These are phyloP conservation scores for Trichoderma gamsii DNA, from an alignment of 495 filamentous ascomycete species.

Conservation along the genomic window DNA sequence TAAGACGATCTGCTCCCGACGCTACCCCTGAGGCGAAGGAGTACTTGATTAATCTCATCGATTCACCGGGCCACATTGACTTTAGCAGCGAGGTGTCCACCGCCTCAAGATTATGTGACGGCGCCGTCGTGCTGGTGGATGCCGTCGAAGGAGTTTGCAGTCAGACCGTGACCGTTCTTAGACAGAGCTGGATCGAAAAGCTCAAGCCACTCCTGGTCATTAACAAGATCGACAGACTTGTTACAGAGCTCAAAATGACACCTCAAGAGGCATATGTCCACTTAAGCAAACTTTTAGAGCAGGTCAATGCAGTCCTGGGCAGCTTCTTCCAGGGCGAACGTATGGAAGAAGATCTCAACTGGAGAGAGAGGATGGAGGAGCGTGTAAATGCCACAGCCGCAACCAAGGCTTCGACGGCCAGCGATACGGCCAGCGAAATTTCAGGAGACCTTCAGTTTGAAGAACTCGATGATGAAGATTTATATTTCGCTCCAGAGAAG, in stretches of 20 bases:
- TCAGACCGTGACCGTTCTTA: constrained; percentile 93
- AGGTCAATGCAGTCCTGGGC: constrained; percentile 95
- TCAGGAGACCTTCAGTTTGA: constrained; percentile 62
- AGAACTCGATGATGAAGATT: constrained; percentile 91
- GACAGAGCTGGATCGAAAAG: constrained; percentile 94
- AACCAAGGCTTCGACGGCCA: constrained; percentile 41
- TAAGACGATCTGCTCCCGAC: constrained; percentile 60
- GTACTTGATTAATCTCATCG: constrained; percentile 95
- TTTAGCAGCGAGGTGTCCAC: constrained; percentile 98
- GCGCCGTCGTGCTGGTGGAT: constrained; percentile 92
- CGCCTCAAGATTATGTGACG: constrained; percentile 89
- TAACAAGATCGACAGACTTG: constrained; percentile 94
- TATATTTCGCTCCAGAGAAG: constrained; percentile 97
- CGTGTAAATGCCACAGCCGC: constrained; percentile 55
- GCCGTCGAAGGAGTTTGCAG: constrained; percentile 97
- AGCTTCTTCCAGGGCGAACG: constrained; percentile 97
- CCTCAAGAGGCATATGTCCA: constrained; percentile 84
- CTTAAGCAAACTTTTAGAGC: constrained; percentile 82
- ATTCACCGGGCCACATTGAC: constrained; percentile 96
- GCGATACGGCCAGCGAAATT: constrained; percentile 39
- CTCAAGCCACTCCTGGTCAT: constrained; percentile 91
- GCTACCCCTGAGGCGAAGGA: constrained; percentile 67
- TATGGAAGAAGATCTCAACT: constrained; percentile 97
- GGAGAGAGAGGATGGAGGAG: constrained; percentile 89
- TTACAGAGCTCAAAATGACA: constrained; percentile 90